These are phyloP conservation scores for Backusella psychrophila DNA, from an alignment of 192 early-diverging fungal species.

Conservation along the genomic window DNA sequence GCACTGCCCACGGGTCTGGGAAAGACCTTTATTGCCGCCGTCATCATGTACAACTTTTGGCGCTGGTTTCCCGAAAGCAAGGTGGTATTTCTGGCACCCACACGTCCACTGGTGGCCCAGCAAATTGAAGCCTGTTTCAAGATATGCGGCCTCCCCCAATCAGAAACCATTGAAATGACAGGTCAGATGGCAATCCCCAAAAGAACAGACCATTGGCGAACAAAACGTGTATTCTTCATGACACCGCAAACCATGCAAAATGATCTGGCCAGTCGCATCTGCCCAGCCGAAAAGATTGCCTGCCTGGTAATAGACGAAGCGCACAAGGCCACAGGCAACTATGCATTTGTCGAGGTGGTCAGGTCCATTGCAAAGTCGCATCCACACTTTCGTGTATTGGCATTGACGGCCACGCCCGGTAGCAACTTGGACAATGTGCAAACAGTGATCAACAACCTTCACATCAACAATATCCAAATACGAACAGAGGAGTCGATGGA, in stretches of 20 bases:
- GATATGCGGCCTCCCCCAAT: constrained; percentile 73
- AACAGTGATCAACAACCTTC: constrained; percentile 70
- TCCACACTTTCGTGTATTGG: constrained; percentile 70
- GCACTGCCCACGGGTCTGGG: constrained; percentile 84
- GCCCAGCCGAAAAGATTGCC: constrained; percentile 61
- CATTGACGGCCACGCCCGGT: constrained; percentile 87
- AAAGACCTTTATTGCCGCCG: constrained; percentile 94
- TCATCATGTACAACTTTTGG: constrained; percentile 88
- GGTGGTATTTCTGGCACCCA: constrained; percentile 91
- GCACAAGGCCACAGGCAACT: constrained; percentile 81
- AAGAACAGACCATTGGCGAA: constrained; percentile 58
- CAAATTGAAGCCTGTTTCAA: constrained; percentile 87
- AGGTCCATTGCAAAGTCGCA: constrained; percentile 48
- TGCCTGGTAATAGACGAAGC: constrained; percentile 91
- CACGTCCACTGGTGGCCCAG: constrained; percentile 87
- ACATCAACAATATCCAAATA: constrained; percentile 77
- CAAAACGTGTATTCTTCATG: constrained; percentile 76
- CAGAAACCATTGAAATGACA: constrained; percentile 63
- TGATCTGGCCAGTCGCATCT: constrained; percentile 68
- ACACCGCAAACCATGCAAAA: constrained; percentile 90
- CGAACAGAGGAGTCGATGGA: constrained; percentile 89
- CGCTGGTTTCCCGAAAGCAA: constrained; percentile 89
- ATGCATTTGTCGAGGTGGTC: constrained; percentile 80
- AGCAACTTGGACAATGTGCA: constrained; percentile 68
- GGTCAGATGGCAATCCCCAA: constrained; percentile 50